A percentile compares a stretch with the other conserved stretches of the same genome.
Evolutionary conservation across 768 basidiomycete genomes (phyloP).

Genomic region (Rickenella mellea): DNA sequence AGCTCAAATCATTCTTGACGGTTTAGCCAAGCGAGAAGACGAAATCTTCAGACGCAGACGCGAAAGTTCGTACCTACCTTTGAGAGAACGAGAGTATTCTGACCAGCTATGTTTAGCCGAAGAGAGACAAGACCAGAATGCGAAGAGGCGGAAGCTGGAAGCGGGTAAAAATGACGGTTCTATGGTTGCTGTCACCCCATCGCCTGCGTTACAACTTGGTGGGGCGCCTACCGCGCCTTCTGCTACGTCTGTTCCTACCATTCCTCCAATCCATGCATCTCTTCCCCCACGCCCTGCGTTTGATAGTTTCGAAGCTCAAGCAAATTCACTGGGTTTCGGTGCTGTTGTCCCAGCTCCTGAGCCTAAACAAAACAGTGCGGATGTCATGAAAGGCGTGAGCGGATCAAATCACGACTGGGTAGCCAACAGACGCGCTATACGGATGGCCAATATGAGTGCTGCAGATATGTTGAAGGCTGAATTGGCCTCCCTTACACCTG

Average conservation of each 20-base stretch:
- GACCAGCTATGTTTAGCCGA: no score
- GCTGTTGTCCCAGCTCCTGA: conserved; percentile 52
- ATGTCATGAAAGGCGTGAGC: conserved; percentile 63
- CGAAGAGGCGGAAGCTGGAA: conserved; percentile 72
- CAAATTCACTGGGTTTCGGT: conserved; percentile 71
- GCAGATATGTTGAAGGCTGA: conserved; percentile 92
- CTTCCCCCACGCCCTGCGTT: conserved; percentile 56
- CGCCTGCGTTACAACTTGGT: conserved; percentile 38
- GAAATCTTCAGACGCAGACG: conserved; percentile 88
- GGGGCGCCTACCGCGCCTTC: conserved; percentile 33
- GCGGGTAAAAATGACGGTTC: conserved; percentile 27
- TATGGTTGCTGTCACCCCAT: conserved; percentile 30
- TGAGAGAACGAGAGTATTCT: conserved; percentile 1
- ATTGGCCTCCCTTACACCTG: conserved; percentile 45
- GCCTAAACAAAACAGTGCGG: conserved; percentile 45
- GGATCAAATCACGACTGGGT: conserved; percentile 89
- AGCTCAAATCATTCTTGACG: conserved; percentile 92
- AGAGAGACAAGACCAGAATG: conserved; percentile 85
- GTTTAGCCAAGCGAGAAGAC: conserved; percentile 88
- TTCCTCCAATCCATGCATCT: conserved; percentile 39
- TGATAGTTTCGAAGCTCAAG: conserved; percentile 58
- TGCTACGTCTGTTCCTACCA: conserved; percentile 14
- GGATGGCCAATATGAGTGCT: conserved; percentile 95
- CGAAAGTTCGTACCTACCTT: conserved; percentile 60
- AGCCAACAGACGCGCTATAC: conserved; percentile 79